A percentile compares a stretch with the other conserved stretches of the same genome.
These are phyloP conservation scores for Boletellus ananas DNA, from an alignment of 768 basidiomycete genomes.

Conservation along the genomic window DNA sequence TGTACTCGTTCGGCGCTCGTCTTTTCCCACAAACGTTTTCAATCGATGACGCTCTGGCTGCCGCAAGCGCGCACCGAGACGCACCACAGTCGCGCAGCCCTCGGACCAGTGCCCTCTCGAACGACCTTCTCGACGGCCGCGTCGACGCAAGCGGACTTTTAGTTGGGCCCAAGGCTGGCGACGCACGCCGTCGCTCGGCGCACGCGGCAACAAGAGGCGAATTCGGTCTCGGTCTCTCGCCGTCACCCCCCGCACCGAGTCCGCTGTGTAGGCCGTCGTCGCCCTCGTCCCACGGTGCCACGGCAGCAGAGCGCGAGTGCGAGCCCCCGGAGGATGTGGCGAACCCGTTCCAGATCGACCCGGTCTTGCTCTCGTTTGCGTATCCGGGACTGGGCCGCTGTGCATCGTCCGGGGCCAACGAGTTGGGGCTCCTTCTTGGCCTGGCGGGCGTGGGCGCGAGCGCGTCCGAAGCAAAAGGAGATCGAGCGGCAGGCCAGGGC, in stretches of 20 bases:
- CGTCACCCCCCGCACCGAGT: background rate
- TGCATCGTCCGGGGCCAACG: background rate
- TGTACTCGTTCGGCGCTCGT: background rate
- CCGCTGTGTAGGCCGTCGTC: too few species aligned
- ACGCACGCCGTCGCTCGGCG: too few species aligned
- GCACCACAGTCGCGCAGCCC: background rate
- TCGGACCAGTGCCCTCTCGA: constrained; percentile 10
- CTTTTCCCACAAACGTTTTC: background rate
- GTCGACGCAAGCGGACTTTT: constrained; percentile 5
- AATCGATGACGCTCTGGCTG: background rate
- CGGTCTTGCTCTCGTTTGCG: constrained; percentile 18
- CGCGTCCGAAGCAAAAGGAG: too few species aligned
- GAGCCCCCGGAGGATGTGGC: background rate
- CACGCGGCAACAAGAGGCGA: too few species aligned
- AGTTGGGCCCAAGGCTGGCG: too few species aligned
- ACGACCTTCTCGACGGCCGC: constrained; percentile 15
- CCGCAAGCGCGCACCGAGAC: background rate
- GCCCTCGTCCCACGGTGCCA: too few species aligned
- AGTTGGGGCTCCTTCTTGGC: too few species aligned
- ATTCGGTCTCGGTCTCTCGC: constrained; percentile 22
- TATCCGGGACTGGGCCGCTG: constrained; percentile 4
- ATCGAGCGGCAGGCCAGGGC: too few species aligned
- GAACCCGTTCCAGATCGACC: constrained; percentile 25
- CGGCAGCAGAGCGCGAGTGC: background rate
- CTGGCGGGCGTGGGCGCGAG: too few species aligned